Conservation (phyloP, 306 rosid genomes). For the Lathyrus aphaca region DNA sequence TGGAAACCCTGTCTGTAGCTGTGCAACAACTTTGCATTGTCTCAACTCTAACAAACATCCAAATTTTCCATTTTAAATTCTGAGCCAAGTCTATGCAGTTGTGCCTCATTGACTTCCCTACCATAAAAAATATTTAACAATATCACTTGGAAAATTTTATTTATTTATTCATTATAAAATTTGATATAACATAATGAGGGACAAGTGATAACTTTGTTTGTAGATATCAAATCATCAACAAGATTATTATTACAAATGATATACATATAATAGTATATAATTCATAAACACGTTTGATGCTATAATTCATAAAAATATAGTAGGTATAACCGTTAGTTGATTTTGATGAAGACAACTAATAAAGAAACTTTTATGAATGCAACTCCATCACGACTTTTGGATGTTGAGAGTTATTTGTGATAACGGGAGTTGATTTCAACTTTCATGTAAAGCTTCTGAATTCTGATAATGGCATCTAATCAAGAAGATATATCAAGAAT, state of each 20-base stretch:
- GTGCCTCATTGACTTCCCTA: slow-evolving; percentile 36
- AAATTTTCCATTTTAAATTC: slow-evolving; percentile 19
- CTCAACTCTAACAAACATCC: slow-evolving; percentile 32
- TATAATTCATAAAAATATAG: no score
- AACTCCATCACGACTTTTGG: no score
- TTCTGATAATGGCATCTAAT: no score
- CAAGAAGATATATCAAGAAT: no score
- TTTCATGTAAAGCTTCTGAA: no score
- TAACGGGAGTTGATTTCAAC: no score
- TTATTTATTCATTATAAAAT: background rate
- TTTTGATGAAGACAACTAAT: no score
- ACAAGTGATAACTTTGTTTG: background rate
- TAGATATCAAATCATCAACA: background rate
- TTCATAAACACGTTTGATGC: background rate
- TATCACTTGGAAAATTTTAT: background rate
- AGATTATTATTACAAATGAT: background rate
- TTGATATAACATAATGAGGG: background rate
- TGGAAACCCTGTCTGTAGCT: slow-evolving; percentile 29
- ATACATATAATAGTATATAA: no score
- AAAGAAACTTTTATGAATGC: no score
- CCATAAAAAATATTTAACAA: background rate
- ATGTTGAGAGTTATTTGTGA: no score
- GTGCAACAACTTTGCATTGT: background rate
- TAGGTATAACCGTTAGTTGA: no score
- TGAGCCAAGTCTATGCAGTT: slow-evolving; percentile 28